Conservation (phyloP, 768 basidiomycete species). For the Gelatoporia subvermispora region DNA sequence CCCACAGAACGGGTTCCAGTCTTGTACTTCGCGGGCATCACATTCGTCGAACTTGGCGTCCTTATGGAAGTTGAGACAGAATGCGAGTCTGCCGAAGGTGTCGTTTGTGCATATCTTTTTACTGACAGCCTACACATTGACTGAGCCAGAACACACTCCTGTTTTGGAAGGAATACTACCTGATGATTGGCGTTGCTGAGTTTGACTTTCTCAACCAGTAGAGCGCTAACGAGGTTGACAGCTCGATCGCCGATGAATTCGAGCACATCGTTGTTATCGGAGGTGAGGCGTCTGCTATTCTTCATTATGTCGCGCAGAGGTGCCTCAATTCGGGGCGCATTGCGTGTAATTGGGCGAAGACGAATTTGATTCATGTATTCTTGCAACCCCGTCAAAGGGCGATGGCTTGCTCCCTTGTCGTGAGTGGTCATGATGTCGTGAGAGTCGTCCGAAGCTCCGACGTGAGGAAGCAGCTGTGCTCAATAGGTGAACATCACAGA, state of each 20-base stretch:
- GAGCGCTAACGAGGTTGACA: conserved; percentile 26
- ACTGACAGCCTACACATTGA: conserved; percentile 14
- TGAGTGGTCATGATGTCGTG: too few relatives aligned
- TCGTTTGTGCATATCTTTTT: conserved; percentile 27
- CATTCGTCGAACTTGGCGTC: conserved; percentile 19
- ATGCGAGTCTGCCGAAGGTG: conserved; percentile 28
- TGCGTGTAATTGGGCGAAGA: background rate
- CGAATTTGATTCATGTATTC: background rate
- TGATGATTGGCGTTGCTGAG: conserved; percentile 26
- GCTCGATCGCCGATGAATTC: conserved; percentile 31
- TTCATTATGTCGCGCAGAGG: conserved; percentile 16
- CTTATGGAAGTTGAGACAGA: conserved; percentile 22
- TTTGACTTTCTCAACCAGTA: conserved; percentile 24
- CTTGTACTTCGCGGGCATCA: conserved; percentile 12
- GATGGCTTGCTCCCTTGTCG: too few relatives aligned
- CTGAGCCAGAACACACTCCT: background rate
- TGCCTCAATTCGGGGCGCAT: conserved; percentile 6
- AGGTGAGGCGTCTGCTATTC: conserved; percentile 21
- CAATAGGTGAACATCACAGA: too few relatives aligned
- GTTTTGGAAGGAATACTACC: conserved; percentile 9
- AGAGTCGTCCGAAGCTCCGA: too few relatives aligned
- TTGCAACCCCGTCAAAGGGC: background rate
- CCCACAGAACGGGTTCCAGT: conserved; percentile 15
- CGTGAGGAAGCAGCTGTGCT: too few relatives aligned
- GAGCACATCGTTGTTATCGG: conserved; percentile 28